These are phyloP conservation scores for Pythium graminicola DNA, from an alignment of 352 stramenopile genomes.

Conservation along the genomic window DNA sequence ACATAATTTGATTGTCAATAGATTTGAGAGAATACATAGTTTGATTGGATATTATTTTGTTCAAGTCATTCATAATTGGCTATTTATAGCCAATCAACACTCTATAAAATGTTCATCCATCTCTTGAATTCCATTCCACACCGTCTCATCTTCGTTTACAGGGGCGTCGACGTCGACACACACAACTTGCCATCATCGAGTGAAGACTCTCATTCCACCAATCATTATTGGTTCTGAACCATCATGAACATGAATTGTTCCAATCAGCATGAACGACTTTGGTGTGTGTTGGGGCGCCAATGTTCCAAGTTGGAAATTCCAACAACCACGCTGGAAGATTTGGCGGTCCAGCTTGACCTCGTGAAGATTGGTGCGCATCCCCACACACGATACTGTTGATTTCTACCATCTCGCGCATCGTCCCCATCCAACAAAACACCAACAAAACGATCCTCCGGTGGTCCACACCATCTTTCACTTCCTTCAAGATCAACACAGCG, in stretches of 20 bases:
- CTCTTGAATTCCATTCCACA: too few relatives aligned
- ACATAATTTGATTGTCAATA: slow-evolving; percentile 15
- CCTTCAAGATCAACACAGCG: background rate
- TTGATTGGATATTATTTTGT: background rate
- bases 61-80: background rate
- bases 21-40: slow-evolving; percentile 9
- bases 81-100: background rate
- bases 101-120: too few relatives aligned
- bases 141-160: slow-evolving; percentile 9
- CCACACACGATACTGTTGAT: slow-evolving; percentile 12
- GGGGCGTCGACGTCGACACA: background rate
- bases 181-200: background rate
- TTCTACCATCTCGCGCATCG: background rate
- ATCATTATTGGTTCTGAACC: background rate
- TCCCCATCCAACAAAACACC: background rate
- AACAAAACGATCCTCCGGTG: too few relatives aligned
- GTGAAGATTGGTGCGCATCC: slow-evolving; percentile 3
- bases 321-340: too few relatives aligned
- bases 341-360: too few relatives aligned
- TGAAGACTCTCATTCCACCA: background rate
- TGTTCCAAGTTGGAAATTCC: background rate
- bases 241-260: background rate
- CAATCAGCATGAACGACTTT: background rate
- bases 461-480: background rate
- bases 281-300: background rate